A percentile compares a stretch with the other conserved stretches of the same genome.
Evolutionary conservation across 2,329 filamentous ascomycete genomes (phyloP).

Genomic region (Aspergillus hortae): DNA sequence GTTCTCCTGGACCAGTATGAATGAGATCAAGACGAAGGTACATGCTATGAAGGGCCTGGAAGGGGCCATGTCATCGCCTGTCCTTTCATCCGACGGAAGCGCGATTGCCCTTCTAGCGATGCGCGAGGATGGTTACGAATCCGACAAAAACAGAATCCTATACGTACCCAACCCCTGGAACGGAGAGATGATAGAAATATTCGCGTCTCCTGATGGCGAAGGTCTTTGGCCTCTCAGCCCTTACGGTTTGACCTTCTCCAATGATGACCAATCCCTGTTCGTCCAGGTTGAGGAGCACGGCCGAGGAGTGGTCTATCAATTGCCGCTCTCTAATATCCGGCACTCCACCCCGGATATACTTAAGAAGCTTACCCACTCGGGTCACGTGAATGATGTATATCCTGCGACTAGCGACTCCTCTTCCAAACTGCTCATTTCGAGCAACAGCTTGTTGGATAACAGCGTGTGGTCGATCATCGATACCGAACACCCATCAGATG

Average conservation of each 20-base stretch:
- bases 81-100: conserved; percentile 43
- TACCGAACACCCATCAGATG: conserved; percentile 25
- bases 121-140: conserved; percentile 45
- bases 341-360: conserved; percentile 28
- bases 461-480: conserved; percentile 43
- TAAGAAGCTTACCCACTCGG: conserved; percentile 38
- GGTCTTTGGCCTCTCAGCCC: conserved; percentile 44
- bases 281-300: conserved; percentile 42
- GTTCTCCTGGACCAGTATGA: conserved; percentile 39
- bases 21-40: conserved; percentile 26
- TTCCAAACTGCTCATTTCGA: conserved; percentile 39
- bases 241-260: conserved; percentile 37
- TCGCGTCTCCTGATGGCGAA: conserved; percentile 34
- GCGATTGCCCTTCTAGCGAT: conserved; percentile 43
- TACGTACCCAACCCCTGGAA: conserved; percentile 42
- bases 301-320: conserved; percentile 41
- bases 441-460: conserved; percentile 44
- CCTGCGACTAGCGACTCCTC: conserved; percentile 30
- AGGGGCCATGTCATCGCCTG: conserved; percentile 45
- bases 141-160: conserved; percentile 45
- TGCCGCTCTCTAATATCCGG: conserved; percentile 29
- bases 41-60: conserved; percentile 33
- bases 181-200: conserved; percentile 37
- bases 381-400: conserved; percentile 39
- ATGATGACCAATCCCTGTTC: conserved; percentile 40